Conservation (phyloP, 2,329 filamentous ascomycete species). For the Aspergillus versicolor region DNA sequence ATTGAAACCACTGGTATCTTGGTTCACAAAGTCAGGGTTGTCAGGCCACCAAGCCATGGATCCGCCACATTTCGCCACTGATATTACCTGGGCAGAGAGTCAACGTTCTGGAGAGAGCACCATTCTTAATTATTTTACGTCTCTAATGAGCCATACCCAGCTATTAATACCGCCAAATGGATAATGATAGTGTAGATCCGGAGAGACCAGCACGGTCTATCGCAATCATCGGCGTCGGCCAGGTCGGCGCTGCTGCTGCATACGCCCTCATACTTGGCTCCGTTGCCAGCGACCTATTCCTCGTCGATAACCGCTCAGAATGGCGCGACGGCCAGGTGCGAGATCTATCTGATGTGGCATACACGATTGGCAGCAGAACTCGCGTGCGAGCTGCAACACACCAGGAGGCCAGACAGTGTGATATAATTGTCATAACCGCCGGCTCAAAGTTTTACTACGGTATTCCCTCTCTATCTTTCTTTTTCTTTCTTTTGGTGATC, state of each 20-base stretch:
- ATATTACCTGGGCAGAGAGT: no score
- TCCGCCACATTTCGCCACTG: no score
- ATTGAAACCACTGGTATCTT: no score
- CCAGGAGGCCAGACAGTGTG: constrained; percentile 53
- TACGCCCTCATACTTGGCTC: constrained; percentile 46
- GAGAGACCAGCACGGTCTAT: not conserved
- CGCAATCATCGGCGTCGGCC: constrained; percentile 8
- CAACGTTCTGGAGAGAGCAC: no score
- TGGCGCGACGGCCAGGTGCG: constrained; percentile 50
- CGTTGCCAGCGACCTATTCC: constrained; percentile 52
- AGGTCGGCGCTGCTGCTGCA: constrained; percentile 5
- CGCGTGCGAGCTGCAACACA: constrained; percentile 47
- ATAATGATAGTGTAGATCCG: not conserved
- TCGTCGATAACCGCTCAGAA: constrained; percentile 48
- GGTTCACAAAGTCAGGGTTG: no score
- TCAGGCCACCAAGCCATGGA: no score
- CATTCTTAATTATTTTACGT: no score
- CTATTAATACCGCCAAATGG: no score
- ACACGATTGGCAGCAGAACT: constrained; percentile 32
- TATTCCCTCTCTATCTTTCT: constrained; percentile 10
- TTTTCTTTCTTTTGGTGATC: not conserved
- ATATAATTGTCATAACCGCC: constrained; percentile 56
- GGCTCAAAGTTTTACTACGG: constrained; percentile 52
- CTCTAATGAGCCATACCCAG: no score
- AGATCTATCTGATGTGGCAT: constrained; percentile 51